Percentiles rank a stretch among this genome's conserved stretches.
Conservation (phyloP, 1,284 basidiomycete genomes). For the Melampsora americana region DNA sequence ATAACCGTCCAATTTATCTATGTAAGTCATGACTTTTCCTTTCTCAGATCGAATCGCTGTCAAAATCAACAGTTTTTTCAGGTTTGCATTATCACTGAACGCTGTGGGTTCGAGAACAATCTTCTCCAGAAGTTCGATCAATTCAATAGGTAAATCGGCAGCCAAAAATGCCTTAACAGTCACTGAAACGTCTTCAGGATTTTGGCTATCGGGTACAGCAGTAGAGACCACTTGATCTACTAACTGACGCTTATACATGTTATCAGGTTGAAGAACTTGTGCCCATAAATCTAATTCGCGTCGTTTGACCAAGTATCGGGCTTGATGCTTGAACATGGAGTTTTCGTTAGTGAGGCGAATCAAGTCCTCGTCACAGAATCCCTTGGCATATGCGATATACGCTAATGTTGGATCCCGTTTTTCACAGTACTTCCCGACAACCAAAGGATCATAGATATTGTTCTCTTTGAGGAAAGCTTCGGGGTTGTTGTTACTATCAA, state of each 20-base stretch:
- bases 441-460: constrained; percentile 92
- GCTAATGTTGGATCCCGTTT: constrained; percentile 97
- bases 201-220: constrained; percentile 92
- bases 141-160: constrained; percentile 92
- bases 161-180: constrained; percentile 99
- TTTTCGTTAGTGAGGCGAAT: constrained; percentile 98
- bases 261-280: constrained; percentile 85
- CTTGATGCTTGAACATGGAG: constrained; percentile 99
- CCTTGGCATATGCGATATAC: constrained; percentile 99
- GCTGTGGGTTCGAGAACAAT: constrained; percentile 96
- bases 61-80: constrained; percentile 89
- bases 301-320: constrained; percentile 94
- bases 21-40: constrained; percentile 96
- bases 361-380: constrained; percentile 97
- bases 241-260: constrained; percentile 85
- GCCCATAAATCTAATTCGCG: constrained; percentile 94
- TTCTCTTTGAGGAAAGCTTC: constrained; percentile 98
- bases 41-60: constrained; percentile 97
- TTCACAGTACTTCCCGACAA: constrained; percentile 99
- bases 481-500: constrained; percentile 98
- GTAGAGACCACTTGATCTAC: constrained; percentile 95
- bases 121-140: constrained; percentile 97
- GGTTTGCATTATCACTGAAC: constrained; percentile 93
- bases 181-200: constrained; percentile 96
- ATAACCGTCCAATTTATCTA: constrained; percentile 94